Evolutionary conservation across 2,329 filamentous ascomycete species (phyloP).

Genomic region (Neoascochyta sp.): DNA sequence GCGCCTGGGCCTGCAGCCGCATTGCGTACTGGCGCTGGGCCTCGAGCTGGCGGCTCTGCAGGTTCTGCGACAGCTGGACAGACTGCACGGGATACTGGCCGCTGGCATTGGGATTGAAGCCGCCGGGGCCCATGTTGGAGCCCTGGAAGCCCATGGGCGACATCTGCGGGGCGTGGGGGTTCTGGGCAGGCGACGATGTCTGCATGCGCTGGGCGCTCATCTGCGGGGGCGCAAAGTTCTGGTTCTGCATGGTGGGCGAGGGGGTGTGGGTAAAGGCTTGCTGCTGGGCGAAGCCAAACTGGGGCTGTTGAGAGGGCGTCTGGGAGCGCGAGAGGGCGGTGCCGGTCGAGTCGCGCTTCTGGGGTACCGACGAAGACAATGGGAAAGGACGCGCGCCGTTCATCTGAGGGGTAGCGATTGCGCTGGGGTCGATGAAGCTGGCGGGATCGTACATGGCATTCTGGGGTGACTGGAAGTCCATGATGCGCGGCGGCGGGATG

Average conservation of each 20-base stretch:
- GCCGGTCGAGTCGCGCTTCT: constrained; percentile 84
- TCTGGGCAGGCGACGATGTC: constrained; percentile 89
- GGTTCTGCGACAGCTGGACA: constrained; percentile 50
- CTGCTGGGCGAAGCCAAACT: constrained; percentile 62
- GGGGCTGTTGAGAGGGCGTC: constrained; percentile 74
- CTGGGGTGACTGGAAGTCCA: constrained; percentile 38
- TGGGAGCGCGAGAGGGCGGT: constrained; percentile 90
- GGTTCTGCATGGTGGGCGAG: constrained; percentile 86
- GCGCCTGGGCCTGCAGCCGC: constrained; percentile 62
- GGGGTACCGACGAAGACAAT: constrained; percentile 79
- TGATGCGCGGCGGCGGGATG: constrained; percentile 22
- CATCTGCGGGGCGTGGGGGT: constrained; percentile 50
- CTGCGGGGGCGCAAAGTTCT: constrained; percentile 59
- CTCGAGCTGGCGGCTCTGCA: constrained; percentile 51
- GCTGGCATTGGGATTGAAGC: constrained; percentile 40
- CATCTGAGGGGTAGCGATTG: constrained; percentile 49
- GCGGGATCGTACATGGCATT: constrained; percentile 37
- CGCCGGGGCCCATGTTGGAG: constrained; percentile 35
- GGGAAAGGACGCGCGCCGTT: constrained; percentile 77
- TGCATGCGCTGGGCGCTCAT: constrained; percentile 64
- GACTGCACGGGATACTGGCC: constrained; percentile 46
- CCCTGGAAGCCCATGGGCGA: constrained; percentile 37
- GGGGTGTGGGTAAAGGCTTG: constrained; percentile 80
- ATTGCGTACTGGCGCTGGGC: constrained; percentile 82
- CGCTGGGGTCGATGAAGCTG: constrained; percentile 41